phyloP scores from a whole-genome alignment of 345 rosid genomes.

The Eucalyptus pauciflora region DNA sequence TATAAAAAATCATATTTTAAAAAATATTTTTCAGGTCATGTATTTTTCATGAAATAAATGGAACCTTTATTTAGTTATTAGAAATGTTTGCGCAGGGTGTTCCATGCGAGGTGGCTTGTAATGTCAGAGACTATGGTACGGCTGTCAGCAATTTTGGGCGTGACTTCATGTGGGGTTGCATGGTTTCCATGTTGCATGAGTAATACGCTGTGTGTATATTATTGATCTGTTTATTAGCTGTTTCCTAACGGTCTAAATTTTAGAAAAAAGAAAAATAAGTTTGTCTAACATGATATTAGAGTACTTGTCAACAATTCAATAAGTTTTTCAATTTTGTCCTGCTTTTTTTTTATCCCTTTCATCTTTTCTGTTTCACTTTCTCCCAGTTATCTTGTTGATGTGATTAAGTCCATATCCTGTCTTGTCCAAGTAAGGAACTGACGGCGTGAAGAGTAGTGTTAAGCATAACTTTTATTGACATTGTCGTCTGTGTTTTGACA shows the following conservation, averaged over 20 bases:
- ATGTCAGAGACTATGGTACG: no score
- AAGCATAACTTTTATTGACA: background rate
- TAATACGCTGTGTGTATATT: no score
- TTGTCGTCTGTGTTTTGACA: background rate
- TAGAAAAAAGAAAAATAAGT: background rate
- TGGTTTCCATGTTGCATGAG: no score
- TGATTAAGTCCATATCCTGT: background rate
- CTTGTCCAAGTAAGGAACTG: background rate
- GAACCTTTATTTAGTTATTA: no score
- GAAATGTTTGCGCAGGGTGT: no score
- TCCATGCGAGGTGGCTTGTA: no score
- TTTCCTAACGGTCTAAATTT: no score
- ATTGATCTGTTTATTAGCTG: no score
- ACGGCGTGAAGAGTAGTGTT: background rate
- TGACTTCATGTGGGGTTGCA: no score
- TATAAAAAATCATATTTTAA: background rate
- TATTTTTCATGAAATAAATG: background rate
- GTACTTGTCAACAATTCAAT: background rate
- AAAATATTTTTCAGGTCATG: fast-evolving
- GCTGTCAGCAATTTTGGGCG: no score
- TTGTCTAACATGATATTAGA: background rate
- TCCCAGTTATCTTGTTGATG: background rate
- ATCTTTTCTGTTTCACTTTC: background rate
- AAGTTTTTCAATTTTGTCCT: background rate
- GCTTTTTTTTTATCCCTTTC: background rate